These are phyloP conservation scores for Coemansia sp. DNA, from an alignment of 192 early-diverging fungal genomes.

Conservation along the genomic window DNA sequence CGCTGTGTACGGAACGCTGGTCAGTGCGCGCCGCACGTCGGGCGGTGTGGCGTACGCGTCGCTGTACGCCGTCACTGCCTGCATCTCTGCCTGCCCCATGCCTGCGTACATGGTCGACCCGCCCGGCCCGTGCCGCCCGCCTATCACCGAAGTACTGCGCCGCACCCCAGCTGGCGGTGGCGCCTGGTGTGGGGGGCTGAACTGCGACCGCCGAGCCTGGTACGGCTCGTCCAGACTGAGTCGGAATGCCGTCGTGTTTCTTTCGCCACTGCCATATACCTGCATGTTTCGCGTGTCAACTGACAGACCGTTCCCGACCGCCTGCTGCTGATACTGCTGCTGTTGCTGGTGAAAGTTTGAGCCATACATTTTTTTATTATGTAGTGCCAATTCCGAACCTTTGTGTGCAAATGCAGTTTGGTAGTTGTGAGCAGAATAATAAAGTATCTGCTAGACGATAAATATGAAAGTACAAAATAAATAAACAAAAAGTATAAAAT, in stretches of 20 bases:
- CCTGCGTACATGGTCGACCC: not conserved
- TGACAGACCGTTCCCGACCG: slow-evolving; percentile 21
- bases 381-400: not conserved
- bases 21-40: slow-evolving; percentile 38
- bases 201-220: slow-evolving; percentile 5
- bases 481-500: not conserved
- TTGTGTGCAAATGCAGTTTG: slow-evolving; percentile 3
- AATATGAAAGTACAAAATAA: not conserved
- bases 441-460: not conserved
- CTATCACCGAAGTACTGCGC: slow-evolving; percentile 7
- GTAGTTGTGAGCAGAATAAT: slow-evolving; percentile 6
- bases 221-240: slow-evolving; percentile 8
- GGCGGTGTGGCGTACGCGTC: slow-evolving; percentile 30
- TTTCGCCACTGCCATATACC: not conserved
- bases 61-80: slow-evolving; percentile 28
- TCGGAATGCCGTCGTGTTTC: slow-evolving; percentile 12
- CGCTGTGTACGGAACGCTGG: slow-evolving; percentile 8
- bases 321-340: slow-evolving; percentile 15
- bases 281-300: slow-evolving; percentile 30
- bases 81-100: slow-evolving; percentile 28
- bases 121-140: slow-evolving; percentile 3
- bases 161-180: not conserved
- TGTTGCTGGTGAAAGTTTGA: not conserved
- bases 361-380: not conserved
- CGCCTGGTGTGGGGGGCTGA: not conserved